These are phyloP conservation scores for Blepharisma undulans DNA, from an alignment of 169 alveolate genomes.

Conservation along the genomic window DNA sequence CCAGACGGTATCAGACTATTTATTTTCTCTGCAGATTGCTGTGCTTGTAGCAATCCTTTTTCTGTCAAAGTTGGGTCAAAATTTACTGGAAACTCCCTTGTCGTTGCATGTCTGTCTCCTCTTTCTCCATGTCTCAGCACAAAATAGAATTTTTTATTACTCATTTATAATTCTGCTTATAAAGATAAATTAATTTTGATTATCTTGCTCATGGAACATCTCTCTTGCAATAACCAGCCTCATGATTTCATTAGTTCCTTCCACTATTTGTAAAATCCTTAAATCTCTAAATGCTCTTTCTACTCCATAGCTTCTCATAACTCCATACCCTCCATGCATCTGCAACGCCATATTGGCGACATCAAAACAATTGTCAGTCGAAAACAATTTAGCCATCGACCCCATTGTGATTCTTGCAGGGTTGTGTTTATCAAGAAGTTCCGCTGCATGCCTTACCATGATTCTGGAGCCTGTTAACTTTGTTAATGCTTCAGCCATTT, in stretches of 20 bases:
- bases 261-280: slow-evolving; percentile 77
- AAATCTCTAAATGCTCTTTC: slow-evolving; percentile 79
- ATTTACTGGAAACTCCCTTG: neutral
- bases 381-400: slow-evolving; percentile 79
- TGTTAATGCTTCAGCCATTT: slow-evolving; percentile 63
- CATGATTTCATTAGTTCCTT: slow-evolving; percentile 85
- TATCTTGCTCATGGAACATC: slow-evolving; percentile 31
- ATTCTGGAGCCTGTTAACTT: slow-evolving; percentile 71
- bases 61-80: slow-evolving; percentile 23
- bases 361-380: slow-evolving; percentile 74
- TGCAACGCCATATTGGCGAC: slow-evolving; percentile 69
- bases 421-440: slow-evolving; percentile 51
- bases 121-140: slow-evolving; percentile 32
- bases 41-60: slow-evolving; percentile 3
- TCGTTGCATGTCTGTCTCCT: neutral
- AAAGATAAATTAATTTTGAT: neutral
- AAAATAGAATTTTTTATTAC: neutral
- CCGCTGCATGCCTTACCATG: slow-evolving; percentile 77
- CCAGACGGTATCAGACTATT: neutral
- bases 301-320: slow-evolving; percentile 63
- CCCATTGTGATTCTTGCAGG: slow-evolving; percentile 60
- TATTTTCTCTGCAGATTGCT: slow-evolving; percentile 4
- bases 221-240: slow-evolving; percentile 67
- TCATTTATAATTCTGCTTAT: neutral
- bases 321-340: slow-evolving; percentile 84